Percentiles rank a stretch among this genome's conserved stretches.
phyloP scores from a whole-genome alignment of 306 rosid species.

The Prinsepia uniflora region DNA sequence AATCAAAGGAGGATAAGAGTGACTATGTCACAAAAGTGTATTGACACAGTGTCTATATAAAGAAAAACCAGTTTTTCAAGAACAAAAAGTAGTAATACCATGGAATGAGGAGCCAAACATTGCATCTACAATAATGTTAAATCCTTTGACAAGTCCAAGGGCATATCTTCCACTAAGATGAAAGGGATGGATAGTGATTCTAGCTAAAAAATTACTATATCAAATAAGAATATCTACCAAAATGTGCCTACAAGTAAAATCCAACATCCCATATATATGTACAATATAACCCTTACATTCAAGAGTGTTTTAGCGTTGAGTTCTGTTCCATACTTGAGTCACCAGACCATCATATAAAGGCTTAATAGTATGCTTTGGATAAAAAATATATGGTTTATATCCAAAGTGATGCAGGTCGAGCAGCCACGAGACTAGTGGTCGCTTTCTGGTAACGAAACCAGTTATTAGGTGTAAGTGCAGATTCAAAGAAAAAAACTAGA shows the following conservation, averaged over 20 bases:
- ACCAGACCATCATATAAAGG: slow-evolving; percentile 84
- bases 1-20: background rate
- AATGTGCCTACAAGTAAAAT: background rate
- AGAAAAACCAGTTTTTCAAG: background rate
- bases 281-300: slow-evolving; percentile 13
- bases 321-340: slow-evolving; percentile 60
- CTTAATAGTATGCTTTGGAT: slow-evolving; percentile 81
- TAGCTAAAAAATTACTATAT: slow-evolving; percentile 52
- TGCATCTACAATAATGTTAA: slow-evolving; percentile 76
- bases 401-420: slow-evolving; percentile 92
- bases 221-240: slow-evolving; percentile 26
- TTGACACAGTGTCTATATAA: background rate
- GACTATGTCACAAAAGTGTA: background rate
- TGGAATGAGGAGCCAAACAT: slow-evolving; percentile 94
- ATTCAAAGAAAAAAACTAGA: too few species aligned
- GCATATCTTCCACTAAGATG: slow-evolving; percentile 72
- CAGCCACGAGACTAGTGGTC: slow-evolving; percentile 92
- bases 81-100: slow-evolving; percentile 41
- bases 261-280: background rate
- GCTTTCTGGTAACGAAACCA: too few species aligned
- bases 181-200: slow-evolving; percentile 84
- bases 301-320: slow-evolving; percentile 2
- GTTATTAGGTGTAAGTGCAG: too few species aligned
- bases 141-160: slow-evolving; percentile 58
- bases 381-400: slow-evolving; percentile 66